Evolutionary conservation across 495 filamentous ascomycete genomes (phyloP).

Genomic region (Barbatosphaeria neglecta): DNA sequence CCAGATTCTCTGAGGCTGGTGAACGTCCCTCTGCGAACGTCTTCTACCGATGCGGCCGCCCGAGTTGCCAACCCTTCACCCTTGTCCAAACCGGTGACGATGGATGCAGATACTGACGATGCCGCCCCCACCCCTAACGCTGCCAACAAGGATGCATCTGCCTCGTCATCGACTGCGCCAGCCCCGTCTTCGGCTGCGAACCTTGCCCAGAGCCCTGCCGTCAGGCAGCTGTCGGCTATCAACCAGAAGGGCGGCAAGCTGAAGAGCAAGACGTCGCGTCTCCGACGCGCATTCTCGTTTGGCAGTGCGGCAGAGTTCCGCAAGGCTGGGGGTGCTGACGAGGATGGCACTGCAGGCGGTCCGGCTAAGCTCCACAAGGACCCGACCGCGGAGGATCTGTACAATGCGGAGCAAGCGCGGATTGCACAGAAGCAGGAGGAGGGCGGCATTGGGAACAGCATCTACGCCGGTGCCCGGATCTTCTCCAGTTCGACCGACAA

Average conservation of each 20-base stretch:
- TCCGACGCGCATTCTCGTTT: constrained; percentile 92
- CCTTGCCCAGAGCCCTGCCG: constrained; percentile 52
- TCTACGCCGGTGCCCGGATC: constrained; percentile 80
- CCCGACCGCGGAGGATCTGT: constrained; percentile 56
- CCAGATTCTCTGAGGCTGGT: constrained; percentile 47
- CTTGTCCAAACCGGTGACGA: constrained; percentile 68
- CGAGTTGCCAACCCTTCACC: constrained; percentile 71
- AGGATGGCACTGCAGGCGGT: constrained; percentile 44
- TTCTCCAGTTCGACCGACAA: constrained; percentile 94
- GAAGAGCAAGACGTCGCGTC: constrained; percentile 76
- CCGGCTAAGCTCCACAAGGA: constrained; percentile 61
- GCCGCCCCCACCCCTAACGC: constrained; percentile 17
- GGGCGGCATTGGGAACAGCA: constrained; percentile 79
- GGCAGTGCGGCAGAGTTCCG: constrained; percentile 89
- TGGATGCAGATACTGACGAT: constrained; percentile 31
- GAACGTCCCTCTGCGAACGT: constrained; percentile 54
- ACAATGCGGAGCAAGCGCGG: constrained; percentile 66
- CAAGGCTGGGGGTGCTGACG: constrained; percentile 51
- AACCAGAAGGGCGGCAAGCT: constrained; percentile 57
- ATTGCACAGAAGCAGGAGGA: constrained; percentile 88
- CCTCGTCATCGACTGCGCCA: constrained; percentile 20
- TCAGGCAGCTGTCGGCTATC: constrained; percentile 68
- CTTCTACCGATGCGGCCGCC: constrained; percentile 54
- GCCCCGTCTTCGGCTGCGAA: constrained; percentile 10
- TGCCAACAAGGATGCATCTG: constrained; percentile 5